A percentile compares a stretch with the other conserved stretches of the same genome.
phyloP scores from a whole-genome alignment of 768 basidiomycete species.

The Floccularia luteovirens region DNA sequence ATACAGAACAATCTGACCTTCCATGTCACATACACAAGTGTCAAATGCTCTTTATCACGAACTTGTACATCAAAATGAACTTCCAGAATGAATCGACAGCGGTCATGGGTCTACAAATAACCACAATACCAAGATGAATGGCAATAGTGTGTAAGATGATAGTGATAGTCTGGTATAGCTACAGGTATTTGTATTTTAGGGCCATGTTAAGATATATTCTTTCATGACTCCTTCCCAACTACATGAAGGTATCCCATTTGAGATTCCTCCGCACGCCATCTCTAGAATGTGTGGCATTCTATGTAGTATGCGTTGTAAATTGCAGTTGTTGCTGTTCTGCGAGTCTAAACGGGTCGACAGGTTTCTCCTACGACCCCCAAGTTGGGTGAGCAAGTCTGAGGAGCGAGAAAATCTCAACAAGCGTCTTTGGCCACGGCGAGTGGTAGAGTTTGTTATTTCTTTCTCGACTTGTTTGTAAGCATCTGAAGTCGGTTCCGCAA shows the following conservation, averaged over 20 bases:
- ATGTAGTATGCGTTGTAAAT: constrained; percentile 21
- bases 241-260: constrained; percentile 28
- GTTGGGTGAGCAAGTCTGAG: constrained; percentile 8
- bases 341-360: neutral
- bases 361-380: neutral
- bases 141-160: too few species aligned
- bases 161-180: neutral
- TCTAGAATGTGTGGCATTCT: constrained; percentile 20
- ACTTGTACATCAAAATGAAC: too few species aligned
- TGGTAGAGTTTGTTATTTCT: constrained; percentile 24
- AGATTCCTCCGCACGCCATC: constrained; percentile 37
- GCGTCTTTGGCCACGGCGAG: constrained; percentile 7
- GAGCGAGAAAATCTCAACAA: constrained; percentile 7
- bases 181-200: constrained; percentile 22
- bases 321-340: neutral
- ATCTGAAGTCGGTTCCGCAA: constrained; percentile 28
- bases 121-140: too few species aligned
- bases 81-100: too few species aligned
- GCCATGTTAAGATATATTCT: constrained; percentile 53
- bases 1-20: too few species aligned
- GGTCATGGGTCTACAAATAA: too few species aligned
- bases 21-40: too few species aligned
- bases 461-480: constrained; percentile 35
- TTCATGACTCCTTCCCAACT: constrained; percentile 59
- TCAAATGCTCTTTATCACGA: too few species aligned